phyloP scores from a whole-genome alignment of 2,329 filamentous ascomycete species.

The Cercospora sojina region DNA sequence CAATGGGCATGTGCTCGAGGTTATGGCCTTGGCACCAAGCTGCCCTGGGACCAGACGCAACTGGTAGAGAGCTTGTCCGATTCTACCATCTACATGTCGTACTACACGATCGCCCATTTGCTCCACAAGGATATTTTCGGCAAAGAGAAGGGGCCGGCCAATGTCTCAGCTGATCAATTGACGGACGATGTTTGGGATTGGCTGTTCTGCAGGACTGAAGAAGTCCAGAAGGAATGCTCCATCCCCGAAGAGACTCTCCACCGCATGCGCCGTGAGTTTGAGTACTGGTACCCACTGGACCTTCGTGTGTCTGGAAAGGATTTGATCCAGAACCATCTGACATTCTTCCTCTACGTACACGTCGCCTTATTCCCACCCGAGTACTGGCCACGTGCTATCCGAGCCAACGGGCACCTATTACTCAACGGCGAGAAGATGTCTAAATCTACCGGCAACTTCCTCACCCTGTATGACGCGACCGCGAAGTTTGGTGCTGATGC shows the following conservation, averaged over 20 bases:
- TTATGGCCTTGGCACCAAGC: constrained; percentile 87
- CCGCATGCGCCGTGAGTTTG: constrained; percentile 84
- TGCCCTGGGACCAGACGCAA: constrained; percentile 90
- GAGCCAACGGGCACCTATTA: constrained; percentile 88
- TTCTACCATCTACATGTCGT: constrained; percentile 87
- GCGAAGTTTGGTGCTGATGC: constrained; percentile 95
- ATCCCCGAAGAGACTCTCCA: constrained; percentile 74
- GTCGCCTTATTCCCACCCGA: constrained; percentile 81
- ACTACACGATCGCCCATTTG: constrained; percentile 60
- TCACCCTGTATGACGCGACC: constrained; percentile 82
- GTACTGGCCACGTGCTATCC: constrained; percentile 84
- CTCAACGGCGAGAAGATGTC: constrained; percentile 98
- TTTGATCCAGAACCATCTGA: constrained; percentile 89
- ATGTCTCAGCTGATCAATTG: constrained; percentile 81
- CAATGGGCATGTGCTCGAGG: constrained; percentile 93
- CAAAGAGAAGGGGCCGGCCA: constrained; percentile 64
- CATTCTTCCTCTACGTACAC: constrained; percentile 94
- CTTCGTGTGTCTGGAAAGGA: constrained; percentile 88
- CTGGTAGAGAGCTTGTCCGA: constrained; percentile 91
- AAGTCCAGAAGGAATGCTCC: constrained; percentile 59
- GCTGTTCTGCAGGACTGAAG: constrained; percentile 76
- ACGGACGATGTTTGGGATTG: constrained; percentile 96
- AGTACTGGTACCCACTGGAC: constrained; percentile 96
- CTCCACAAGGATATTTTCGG: constrained; percentile 80
- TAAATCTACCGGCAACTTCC: constrained; percentile 96